Conservation (phyloP, 192 early-diverging fungal genomes). For the Pilobolus umbonatus region DNA sequence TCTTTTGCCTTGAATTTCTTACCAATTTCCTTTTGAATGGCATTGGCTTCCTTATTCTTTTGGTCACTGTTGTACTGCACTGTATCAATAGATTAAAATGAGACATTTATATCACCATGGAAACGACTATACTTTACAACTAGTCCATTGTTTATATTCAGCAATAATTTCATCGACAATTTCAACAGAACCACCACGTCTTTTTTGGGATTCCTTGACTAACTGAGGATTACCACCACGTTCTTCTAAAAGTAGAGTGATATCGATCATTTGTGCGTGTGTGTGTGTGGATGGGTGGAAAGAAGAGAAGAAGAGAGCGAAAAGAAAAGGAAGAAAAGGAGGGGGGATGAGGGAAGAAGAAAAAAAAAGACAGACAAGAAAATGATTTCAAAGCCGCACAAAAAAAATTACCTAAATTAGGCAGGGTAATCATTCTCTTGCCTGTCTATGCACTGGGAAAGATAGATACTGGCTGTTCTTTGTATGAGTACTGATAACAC, state of each 20-base stretch:
- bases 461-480: no score
- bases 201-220: conserved; percentile 90
- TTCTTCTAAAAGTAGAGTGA: conserved; percentile 83
- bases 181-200: conserved; percentile 78
- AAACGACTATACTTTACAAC: conserved; percentile 41
- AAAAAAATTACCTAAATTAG: no score
- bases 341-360: not conserved
- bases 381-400: no score
- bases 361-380: no score
- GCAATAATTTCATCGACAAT: conserved; percentile 89
- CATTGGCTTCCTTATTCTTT: conserved; percentile 87
- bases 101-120: not conserved
- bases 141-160: conserved; percentile 86
- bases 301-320: not conserved
- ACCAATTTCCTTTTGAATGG: conserved; percentile 86
- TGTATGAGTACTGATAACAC: no score
- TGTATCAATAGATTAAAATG: conserved; percentile 24
- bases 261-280: conserved; percentile 76
- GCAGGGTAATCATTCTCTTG: no score
- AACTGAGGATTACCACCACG: conserved; percentile 93
- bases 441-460: no score
- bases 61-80: conserved; percentile 84
- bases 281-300: not conserved
- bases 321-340: not conserved
- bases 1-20: conserved; percentile 89